A percentile compares a stretch with the other conserved stretches of the same genome.
These are phyloP conservation scores for Thecaphora frezii DNA, from an alignment of 1,284 basidiomycete genomes.

Conservation along the genomic window DNA sequence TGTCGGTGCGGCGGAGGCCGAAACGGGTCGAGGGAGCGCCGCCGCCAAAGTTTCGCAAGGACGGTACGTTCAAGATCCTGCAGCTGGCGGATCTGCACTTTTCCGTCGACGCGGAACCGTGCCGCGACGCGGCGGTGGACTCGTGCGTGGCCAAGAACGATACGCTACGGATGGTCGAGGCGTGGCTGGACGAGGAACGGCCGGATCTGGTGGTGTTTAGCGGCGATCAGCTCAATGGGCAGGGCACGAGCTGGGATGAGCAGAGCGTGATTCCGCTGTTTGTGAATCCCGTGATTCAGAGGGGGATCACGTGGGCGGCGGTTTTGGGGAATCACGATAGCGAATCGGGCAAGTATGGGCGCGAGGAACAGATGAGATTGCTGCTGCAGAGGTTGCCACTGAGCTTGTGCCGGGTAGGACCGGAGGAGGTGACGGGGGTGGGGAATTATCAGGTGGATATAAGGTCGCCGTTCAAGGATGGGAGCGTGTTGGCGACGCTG, in stretches of 20 bases:
- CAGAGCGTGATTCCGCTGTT: constrained; percentile 85
- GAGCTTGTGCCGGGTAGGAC: constrained; percentile 76
- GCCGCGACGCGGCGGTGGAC: constrained; percentile 34
- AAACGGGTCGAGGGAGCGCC: constrained; percentile 12
- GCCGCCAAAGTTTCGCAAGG: constrained; percentile 24
- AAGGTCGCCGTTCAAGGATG: constrained; percentile 49
- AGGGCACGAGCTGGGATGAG: constrained; percentile 82
- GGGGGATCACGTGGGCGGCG: constrained; percentile 81
- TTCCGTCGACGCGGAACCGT: constrained; percentile 40
- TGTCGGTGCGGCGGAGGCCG: constrained; percentile 38
- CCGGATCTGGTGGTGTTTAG: constrained; percentile 80
- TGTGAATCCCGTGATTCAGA: constrained; percentile 72
- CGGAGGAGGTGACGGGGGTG: constrained; percentile 68
- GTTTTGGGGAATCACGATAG: constrained; percentile 79
- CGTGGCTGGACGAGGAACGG: constrained; percentile 70
- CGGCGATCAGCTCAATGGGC: constrained; percentile 62
- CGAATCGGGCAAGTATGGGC: constrained; percentile 37
- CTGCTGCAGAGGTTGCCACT: constrained; percentile 77
- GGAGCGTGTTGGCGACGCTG: constrained; percentile 79
- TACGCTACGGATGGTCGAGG: constrained; percentile 31
- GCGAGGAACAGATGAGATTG: constrained; percentile 67
- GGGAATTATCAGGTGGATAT: constrained; percentile 19
- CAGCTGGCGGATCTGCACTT: constrained; percentile 56
- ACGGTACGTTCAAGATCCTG: constrained; percentile 54
- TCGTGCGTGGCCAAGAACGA: constrained; percentile 40